Conservation (phyloP, 257 asterid species). For the Scutellaria barbata region DNA sequence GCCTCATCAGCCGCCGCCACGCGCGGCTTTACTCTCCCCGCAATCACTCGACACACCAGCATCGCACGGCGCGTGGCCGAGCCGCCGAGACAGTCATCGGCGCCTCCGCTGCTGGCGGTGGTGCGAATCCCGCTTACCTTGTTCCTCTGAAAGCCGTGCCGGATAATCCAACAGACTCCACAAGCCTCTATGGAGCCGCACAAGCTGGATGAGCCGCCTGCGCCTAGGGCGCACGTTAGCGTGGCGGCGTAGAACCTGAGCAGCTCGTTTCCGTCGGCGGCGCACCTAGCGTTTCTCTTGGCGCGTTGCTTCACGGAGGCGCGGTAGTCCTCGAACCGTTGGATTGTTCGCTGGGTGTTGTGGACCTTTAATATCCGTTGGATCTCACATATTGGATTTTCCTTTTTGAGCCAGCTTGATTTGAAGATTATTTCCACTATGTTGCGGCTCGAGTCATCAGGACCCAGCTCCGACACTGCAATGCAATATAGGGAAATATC, state of each 20-base stretch:
- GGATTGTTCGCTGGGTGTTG: slow-evolving; percentile 90
- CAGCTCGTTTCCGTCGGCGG: slow-evolving; percentile 97
- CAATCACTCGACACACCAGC: slow-evolving; percentile 93
- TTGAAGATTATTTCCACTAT: slow-evolving; percentile 95
- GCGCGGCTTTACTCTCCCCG: slow-evolving; percentile 71
- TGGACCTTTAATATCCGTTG: slow-evolving; percentile 90
- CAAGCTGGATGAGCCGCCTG: slow-evolving; percentile 68
- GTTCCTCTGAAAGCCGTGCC: slow-evolving; percentile 73
- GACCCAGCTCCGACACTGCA: slow-evolving; percentile 77
- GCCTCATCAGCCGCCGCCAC: slow-evolving; percentile 9
- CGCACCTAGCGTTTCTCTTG: slow-evolving; percentile 78
- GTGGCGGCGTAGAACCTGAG: slow-evolving; percentile 79
- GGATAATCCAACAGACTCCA: slow-evolving; percentile 72
- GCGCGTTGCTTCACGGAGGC: slow-evolving; percentile 79
- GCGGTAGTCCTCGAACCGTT: slow-evolving; percentile 88
- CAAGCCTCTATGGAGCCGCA: slow-evolving; percentile 77
- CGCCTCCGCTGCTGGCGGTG: slow-evolving; percentile 89
- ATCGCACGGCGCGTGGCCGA: slow-evolving; percentile 57
- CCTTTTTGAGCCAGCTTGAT: slow-evolving; percentile 89
- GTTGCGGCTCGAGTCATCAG: slow-evolving; percentile 92
- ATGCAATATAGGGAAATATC: neutral
- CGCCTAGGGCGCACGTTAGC: slow-evolving; percentile 78
- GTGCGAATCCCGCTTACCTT: slow-evolving; percentile 65
- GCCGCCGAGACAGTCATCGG: slow-evolving; percentile 62
- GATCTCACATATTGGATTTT: slow-evolving; percentile 73